Percentiles rank a stretch among this genome's conserved stretches.
phyloP scores from a whole-genome alignment of 139 green algal genomes.

The Chlamydomonas incerta region DNA sequence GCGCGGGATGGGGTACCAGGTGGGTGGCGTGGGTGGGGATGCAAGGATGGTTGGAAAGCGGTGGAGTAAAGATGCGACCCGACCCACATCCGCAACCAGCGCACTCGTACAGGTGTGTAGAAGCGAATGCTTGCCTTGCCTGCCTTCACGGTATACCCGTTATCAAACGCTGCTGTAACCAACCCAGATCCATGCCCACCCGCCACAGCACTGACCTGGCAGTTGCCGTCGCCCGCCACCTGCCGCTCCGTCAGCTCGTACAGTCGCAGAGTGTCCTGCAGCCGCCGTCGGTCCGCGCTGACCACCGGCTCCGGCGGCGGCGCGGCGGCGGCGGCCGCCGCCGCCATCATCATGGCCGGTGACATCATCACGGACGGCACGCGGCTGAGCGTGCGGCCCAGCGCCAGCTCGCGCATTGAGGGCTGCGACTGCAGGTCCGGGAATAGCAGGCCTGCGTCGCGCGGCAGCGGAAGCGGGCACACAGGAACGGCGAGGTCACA shows the following conservation, averaged over 20 bases:
- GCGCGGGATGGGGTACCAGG: not conserved
- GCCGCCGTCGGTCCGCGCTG: constrained; percentile 38
- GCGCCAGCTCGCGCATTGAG: not conserved
- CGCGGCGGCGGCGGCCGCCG: not conserved
- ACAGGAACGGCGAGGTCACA: no score
- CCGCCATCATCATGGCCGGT: not conserved
- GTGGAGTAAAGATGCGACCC: no score
- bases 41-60: no score
- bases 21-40: no score
- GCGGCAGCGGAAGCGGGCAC: not conserved
- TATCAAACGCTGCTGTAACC: no score
- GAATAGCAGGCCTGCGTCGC: not conserved
- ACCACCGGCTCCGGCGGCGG: constrained; percentile 3
- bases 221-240: constrained; percentile 84
- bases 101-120: no score
- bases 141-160: no score
- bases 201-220: no score
- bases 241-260: constrained; percentile 71
- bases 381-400: not conserved
- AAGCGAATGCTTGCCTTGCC: no score
- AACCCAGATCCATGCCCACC: no score
- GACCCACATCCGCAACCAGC: no score
- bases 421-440: not conserved
- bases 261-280: constrained; percentile 58
- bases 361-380: constrained; percentile 17